A percentile compares a stretch with the other conserved stretches of the same genome.
These are phyloP conservation scores for Conticribra guillardii DNA, from an alignment of 108 stramenopile species.

Conservation along the genomic window DNA sequence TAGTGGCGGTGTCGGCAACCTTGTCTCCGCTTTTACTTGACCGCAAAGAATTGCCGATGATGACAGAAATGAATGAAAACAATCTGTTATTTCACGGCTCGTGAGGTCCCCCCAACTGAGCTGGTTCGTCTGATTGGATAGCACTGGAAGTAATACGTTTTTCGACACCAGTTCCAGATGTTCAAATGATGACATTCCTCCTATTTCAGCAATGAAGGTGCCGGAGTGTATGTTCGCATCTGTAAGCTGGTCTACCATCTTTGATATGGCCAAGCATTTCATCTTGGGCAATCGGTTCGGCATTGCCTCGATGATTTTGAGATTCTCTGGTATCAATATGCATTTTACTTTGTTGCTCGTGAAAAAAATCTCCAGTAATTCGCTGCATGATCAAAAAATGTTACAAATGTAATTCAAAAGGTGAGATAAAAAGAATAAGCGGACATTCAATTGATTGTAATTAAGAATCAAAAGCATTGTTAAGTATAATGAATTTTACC, in stretches of 20 bases:
- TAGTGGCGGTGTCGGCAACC: constrained; percentile 85
- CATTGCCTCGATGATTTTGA: constrained; percentile 50
- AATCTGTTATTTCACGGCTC: constrained; percentile 79
- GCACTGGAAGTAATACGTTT: constrained; percentile 79
- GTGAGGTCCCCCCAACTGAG: constrained; percentile 87
- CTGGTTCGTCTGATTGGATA: constrained; percentile 81
- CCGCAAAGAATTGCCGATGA: constrained; percentile 86
- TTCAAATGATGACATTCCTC: constrained; percentile 72
- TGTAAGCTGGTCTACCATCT: constrained; percentile 52
- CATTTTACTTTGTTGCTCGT: constrained; percentile 33
- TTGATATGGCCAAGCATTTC: constrained; percentile 65
- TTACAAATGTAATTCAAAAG: constrained; percentile 24
- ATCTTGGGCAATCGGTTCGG: constrained; percentile 56
- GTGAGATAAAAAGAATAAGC: constrained; percentile 33
- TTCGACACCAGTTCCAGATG: constrained; percentile 84
- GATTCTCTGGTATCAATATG: constrained; percentile 53
- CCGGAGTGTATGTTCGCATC: constrained; percentile 46
- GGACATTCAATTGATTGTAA: no score
- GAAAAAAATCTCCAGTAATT: constrained; percentile 51
- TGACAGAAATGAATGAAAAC: constrained; percentile 82
- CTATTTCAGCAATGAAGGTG: constrained; percentile 65
- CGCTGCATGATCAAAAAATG: constrained; percentile 21
- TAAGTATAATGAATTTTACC: constrained; percentile 35
- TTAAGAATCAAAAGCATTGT: constrained; percentile 17
- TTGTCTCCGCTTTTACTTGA: constrained; percentile 89